Base-by-base conservation (phyloP, 208 protist genomes). In the Lotmaria passim region DNA sequence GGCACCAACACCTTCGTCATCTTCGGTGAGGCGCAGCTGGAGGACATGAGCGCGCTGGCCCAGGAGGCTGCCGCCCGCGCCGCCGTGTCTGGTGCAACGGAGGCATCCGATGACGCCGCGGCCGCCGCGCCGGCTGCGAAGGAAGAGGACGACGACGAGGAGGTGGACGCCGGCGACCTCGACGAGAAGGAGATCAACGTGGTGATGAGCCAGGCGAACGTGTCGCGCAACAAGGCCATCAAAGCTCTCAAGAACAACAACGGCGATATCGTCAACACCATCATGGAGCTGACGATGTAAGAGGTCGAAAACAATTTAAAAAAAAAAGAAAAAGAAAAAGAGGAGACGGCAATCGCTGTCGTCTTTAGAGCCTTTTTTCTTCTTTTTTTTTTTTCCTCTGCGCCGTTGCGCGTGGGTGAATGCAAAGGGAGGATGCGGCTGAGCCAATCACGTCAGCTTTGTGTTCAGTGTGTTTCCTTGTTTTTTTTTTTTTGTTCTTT, bases 21-120 rank as follows among this genome's bases (percentile, higher is more conserved):
- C 86, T 99, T 99, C 73, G 98, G 98, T 72, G 97, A 99, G 81
- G 91, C 95, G 26, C 97, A 98, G 71, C 87, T 99, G 28, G 97
- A 99, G 73, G 96, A 99, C 67, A 76, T 78, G 36, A 73, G 62
- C 44, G 72, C 78, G 52, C 53, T 89, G 39, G 78, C 78, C 4
- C 80, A 93, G 81, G 82, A 93, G 73, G 85, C 87, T 28, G 86
- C 86, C 34, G 85, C 85, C 33, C 85, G 81, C 66, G 80, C 83
- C 30, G 83, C 85, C 63, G 85, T 90, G n/a, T 79, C 78, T 15
- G 84, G 77, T 36, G 80, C 69, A 50, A 68, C 72, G 11, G 66
- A 69, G 51, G 77, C 73, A 2, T 34, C 47, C 23, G 65, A 69
- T 17, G 64, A 63, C 7, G 66, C 66, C 41, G 75, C 77, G 26